Evolutionary conservation across 2,329 filamentous ascomycete species (phyloP), one percentile per base, ranked within the genome.

Genomic region (Penicillium olsonii): DNA sequence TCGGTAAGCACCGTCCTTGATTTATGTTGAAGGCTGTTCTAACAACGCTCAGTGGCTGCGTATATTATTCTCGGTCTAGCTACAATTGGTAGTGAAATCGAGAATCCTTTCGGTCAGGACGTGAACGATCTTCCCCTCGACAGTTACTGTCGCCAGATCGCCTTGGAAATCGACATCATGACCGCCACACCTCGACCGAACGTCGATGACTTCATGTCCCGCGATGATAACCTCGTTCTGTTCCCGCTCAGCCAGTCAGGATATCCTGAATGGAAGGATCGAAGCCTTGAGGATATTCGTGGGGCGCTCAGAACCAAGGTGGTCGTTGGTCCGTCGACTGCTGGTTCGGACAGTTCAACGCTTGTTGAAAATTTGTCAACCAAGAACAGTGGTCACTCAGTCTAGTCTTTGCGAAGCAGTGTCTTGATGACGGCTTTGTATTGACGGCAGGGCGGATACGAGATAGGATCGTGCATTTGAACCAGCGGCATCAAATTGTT

Each of bases 41-140:
- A 50, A 53, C 17, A 15, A 4, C 15, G 3, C 18, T 19, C 19
- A 73, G 70, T 77, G 12, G 86, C 85, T 2, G 84, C 87, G 3
- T 92, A 92, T 70, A 92, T 94, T 59, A 92, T 94, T 66, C 82
- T 94, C 52, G 88, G 87, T 19, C 83, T 94, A 38, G 80, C 83
- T 4, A 78, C 82, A 55, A 92, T 92, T 61, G 89, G 89, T 33
- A 83, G 84, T 55, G 88, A 94, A 70, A 87, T 94, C 56, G 89
- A 94, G 69, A 90, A 94, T 63, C 89, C 89, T 5, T 94, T 94
- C 68, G 89, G 89, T 49, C 78, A 84, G 56, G 89, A 94, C 55
- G 88, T 92, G 59, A 94, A 94, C 65, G 89, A 94, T 69, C 73
- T 92, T 35, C 87, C 87, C 0, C 78, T 92, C 2, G 89, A 92